Percentiles rank a stretch among this genome's conserved stretches.
These are phyloP conservation scores for Barbatosphaeria neglecta DNA, from an alignment of 495 filamentous ascomycete genomes.

Conservation along the genomic window DNA sequence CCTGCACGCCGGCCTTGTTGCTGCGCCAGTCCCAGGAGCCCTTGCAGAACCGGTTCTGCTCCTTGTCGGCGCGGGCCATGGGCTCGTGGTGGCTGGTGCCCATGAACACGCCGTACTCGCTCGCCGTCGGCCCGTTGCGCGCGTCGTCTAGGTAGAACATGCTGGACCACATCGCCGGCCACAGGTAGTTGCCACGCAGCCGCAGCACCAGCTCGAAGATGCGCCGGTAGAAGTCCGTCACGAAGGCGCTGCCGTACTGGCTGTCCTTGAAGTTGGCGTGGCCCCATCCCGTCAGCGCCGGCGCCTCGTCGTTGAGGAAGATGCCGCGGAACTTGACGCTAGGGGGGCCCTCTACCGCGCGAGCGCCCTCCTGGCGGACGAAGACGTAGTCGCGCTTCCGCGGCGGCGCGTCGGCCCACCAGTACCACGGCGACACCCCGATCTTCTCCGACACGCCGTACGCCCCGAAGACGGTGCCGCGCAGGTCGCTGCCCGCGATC, in stretches of 20 bases:
- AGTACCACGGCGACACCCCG: constrained; percentile 54
- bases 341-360: constrained; percentile 42
- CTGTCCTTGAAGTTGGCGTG: constrained; percentile 15
- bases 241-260: constrained; percentile 37
- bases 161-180: constrained; percentile 54
- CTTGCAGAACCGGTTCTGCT: constrained; percentile 36
- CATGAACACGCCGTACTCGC: constrained; percentile 54
- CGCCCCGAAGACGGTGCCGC: constrained; percentile 50
- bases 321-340: constrained; percentile 57
- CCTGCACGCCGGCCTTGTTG: constrained; percentile 39
- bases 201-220: constrained; percentile 56
- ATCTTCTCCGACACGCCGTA: constrained; percentile 56
- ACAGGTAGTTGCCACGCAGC: constrained; percentile 52
- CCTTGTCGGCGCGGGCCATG: constrained; percentile 50
- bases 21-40: constrained; percentile 52
- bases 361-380: too few species aligned
- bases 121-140: constrained; percentile 44
- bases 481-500: constrained; percentile 49
- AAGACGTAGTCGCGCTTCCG: constrained; percentile 37
- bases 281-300: constrained; percentile 50
- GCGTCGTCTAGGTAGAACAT: constrained; percentile 54
- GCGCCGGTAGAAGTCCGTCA: constrained; percentile 46
- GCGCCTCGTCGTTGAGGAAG: constrained; percentile 60
- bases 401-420: constrained; percentile 49
- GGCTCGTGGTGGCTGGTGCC: constrained; percentile 56